These are phyloP conservation scores for Pholiota microspora DNA, from an alignment of 768 basidiomycete species.

Conservation along the genomic window DNA sequence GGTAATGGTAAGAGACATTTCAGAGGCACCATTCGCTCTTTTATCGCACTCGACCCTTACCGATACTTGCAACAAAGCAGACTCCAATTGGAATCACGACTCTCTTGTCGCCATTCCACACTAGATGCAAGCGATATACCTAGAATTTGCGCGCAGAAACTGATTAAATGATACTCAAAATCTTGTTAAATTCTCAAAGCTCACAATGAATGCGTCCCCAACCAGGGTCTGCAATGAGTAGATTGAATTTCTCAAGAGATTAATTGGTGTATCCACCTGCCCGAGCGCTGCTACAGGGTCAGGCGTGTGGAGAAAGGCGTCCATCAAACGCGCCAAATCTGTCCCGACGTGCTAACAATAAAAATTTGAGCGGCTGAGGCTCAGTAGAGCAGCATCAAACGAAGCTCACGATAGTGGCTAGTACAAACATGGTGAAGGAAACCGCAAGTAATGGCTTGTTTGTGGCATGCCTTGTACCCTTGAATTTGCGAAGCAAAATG, in stretches of 20 bases:
- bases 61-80: conserved; percentile 11
- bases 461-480: neutral
- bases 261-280: conserved; percentile 4
- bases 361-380: neutral
- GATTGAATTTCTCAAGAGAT: conserved; percentile 6
- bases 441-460: conserved; percentile 9
- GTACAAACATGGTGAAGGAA: conserved; percentile 11
- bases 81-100: conserved; percentile 5
- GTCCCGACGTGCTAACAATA: conserved; percentile 7
- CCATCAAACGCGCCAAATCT: conserved; percentile 7
- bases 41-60: too few species aligned
- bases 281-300: neutral
- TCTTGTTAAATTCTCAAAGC: neutral
- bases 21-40: too few species aligned
- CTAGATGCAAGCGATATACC: conserved; percentile 11
- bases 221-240: conserved; percentile 11
- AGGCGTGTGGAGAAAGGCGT: conserved; percentile 8
- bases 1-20: neutral
- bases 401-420: conserved; percentile 7
- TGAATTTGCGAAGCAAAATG: conserved; percentile 5
- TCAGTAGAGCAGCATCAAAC: neutral
- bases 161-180: neutral
- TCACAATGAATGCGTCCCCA: conserved; percentile 14
- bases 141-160: too few species aligned
- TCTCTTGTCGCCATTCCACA: conserved; percentile 7